Conservation (phyloP, 2,329 filamentous ascomycete species). For the Lecanoromycetidae sp. region DNA sequence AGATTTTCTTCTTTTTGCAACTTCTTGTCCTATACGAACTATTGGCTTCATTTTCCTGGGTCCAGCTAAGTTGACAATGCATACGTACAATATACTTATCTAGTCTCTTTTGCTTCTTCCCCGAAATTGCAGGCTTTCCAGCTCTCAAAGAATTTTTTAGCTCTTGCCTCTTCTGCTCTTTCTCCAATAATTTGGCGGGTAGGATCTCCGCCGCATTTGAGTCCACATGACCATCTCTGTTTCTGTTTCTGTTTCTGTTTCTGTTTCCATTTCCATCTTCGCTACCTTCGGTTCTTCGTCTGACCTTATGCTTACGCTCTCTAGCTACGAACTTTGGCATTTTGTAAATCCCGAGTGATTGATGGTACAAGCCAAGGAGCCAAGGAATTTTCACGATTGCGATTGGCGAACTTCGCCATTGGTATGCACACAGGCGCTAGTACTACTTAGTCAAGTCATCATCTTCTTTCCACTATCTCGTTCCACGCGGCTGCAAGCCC, state of each 20-base stretch:
- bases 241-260: slow-evolving; percentile 32
- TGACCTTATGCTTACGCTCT: slow-evolving; percentile 55
- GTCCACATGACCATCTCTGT: slow-evolving; percentile 35
- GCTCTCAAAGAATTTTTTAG: slow-evolving; percentile 44
- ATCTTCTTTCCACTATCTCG: background rate
- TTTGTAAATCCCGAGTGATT: slow-evolving; percentile 12
- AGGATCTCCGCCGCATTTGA: slow-evolving; percentile 45
- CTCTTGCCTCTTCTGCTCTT: slow-evolving; percentile 40
- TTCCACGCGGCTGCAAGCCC: no score
- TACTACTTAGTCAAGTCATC: background rate
- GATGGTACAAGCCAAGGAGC: background rate
- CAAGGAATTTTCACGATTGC: background rate
- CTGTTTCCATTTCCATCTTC: slow-evolving; percentile 35
- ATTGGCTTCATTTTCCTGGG: background rate
- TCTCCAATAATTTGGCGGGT: slow-evolving; percentile 35
- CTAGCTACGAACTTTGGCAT: slow-evolving; percentile 51
- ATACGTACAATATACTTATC: slow-evolving; percentile 53
- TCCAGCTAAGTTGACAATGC: background rate
- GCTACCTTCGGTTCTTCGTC: slow-evolving; percentile 38
- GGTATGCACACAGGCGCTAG: slow-evolving; percentile 2
- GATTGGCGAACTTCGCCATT: background rate
- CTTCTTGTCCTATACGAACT: slow-evolving; percentile 57
- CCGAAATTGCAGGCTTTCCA: slow-evolving; percentile 44
- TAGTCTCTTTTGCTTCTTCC: slow-evolving; percentile 55
- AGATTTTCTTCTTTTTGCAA: slow-evolving; percentile 87